Percentiles rank a stretch among this genome's conserved stretches.
Evolutionary conservation across 352 stramenopile genomes (phyloP).

Genomic region (Phytopythium montanum): DNA sequence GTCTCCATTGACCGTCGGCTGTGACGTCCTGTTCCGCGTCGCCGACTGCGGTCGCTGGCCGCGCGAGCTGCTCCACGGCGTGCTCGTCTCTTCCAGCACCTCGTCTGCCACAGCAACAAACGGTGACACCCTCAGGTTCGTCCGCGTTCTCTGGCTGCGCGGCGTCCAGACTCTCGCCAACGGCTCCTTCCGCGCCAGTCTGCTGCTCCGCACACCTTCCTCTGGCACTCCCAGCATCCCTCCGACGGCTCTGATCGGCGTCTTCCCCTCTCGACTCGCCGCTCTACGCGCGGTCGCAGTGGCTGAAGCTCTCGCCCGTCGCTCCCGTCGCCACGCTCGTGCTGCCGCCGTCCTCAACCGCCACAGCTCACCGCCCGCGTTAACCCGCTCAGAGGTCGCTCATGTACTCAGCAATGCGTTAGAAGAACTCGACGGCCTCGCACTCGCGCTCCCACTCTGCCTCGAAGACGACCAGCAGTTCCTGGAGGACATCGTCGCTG

Average conservation of each 20-base stretch:
- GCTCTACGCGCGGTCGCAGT: conserved; percentile 57
- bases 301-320: conserved; percentile 48
- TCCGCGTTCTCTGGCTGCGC: conserved; percentile 66
- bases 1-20: conserved; percentile 26
- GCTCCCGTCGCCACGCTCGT: neutral
- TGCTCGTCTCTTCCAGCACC: conserved; percentile 17
- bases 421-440: conserved; percentile 23
- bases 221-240: conserved; percentile 22
- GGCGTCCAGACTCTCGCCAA: conserved; percentile 64
- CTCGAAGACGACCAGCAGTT: conserved; percentile 38
- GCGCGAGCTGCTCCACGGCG: conserved; percentile 56
- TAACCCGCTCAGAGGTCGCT: conserved; percentile 11
- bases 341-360: neutral
- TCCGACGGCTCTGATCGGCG: conserved; percentile 26
- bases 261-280: conserved; percentile 49
- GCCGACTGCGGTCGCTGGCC: conserved; percentile 41
- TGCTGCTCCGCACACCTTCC: conserved; percentile 32
- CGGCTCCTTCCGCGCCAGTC: conserved; percentile 49
- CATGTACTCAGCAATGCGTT: conserved; percentile 49
- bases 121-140: conserved; percentile 26
- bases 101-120: conserved; percentile 18
- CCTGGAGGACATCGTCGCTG: conserved; percentile 23
- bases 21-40: conserved; percentile 50
- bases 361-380: conserved; percentile 14
- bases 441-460: conserved; percentile 39